Base-by-base conservation (phyloP, 2,329 filamentous ascomycete genomes). In the Xylaria sp. region DNA sequence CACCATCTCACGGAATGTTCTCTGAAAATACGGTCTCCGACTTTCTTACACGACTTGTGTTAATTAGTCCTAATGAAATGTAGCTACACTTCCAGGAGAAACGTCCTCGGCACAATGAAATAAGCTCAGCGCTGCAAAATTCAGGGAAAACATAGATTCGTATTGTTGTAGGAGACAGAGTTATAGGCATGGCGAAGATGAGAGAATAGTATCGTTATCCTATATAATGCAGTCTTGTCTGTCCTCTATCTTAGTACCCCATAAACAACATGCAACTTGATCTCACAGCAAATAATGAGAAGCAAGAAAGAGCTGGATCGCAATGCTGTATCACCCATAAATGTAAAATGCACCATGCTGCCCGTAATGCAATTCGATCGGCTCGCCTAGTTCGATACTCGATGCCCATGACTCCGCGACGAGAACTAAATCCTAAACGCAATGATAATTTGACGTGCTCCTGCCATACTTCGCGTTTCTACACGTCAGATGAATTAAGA, bases 191-290 rank as follows among this genome's bases (percentile, higher is more conserved):
- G 2, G 28, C 10, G 12, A 52, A 39, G 33, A 33, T n/a, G 41
- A 36, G 33, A 46, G n/a, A 18, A n/a, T 63, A 60, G 59, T 67
- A 69, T 67, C 46, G 28, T 67, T 63, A 63, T 63, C 65, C 54
- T 64, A 56, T 58, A 49, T 33, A 55, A 52, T 20, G 33, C 25
- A 28, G 39, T 59, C 64, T 64, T 51, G n/a, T 49, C 43, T 58
- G 28, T 25, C 52, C 56, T 46, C 54, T 59, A 60, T n/a, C 54
- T n/a, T 23, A 31, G 41, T 62, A 59, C 52, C 52, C 13, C 41
- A 43, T 31, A 43, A 13, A 10, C 18, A 56, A 49, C 15, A 5
- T 13, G 9, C 9, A 31, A 5, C 41, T 39, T n/a, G 9, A 20
- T 12, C 2, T 6, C 1, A 49, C 25, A 36, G 4, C 3, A 48